Conservation (phyloP, 129 eudicot species). For the sunflower (Helianthus annuus) region HanXRQr2.0-SUNRISE NC_035438.2:31005489-31005988, state of each 20-base stretch:
- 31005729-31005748: not conserved
- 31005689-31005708: no score
- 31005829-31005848: conserved; percentile 33
- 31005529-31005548: no score
- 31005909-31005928: not conserved
- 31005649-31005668: no score
- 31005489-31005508: no score
- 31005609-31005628: no score
- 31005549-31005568: no score
- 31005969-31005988: conserved; percentile 13
- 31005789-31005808: conserved; percentile 11
- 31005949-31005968: conserved; percentile 3
- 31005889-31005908: conserved; percentile 12
- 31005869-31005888: conserved; percentile 18
- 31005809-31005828: conserved; percentile 39
- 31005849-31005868: conserved; percentile 37
- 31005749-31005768: not conserved
- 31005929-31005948: not conserved
- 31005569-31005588: no score
- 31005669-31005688: no score
- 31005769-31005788: conserved; percentile 15
- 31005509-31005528: no score
- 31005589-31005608: no score
- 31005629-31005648: no score
- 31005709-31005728: no score